A percentile compares a stretch with the other conserved stretches of the same genome.
Evolutionary conservation across 2,329 filamentous ascomycete species (phyloP).

Genomic region (Aspergillus melleus): DNA sequence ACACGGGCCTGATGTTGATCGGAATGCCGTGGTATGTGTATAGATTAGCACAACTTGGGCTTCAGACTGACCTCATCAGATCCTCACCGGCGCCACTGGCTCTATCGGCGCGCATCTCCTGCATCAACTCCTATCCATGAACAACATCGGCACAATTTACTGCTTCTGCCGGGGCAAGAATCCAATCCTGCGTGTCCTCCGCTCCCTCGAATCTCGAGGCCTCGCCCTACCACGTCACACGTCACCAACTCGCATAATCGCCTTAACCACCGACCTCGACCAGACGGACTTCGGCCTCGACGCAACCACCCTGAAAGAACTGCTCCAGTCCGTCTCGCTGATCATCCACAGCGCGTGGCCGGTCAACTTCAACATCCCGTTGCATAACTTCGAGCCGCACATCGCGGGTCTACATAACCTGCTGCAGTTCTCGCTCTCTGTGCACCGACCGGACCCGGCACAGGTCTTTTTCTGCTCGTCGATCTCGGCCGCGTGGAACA

Average conservation of each 20-base stretch:
- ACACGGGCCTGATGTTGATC: background rate
- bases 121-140: constrained; percentile 36
- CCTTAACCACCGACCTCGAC: background rate
- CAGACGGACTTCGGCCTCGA: background rate
- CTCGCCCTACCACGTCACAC: background rate
- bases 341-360: constrained; percentile 23
- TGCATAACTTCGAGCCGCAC: constrained; percentile 46
- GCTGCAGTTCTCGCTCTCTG: background rate
- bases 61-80: constrained; percentile 10
- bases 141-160: background rate
- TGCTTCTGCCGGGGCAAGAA: background rate
- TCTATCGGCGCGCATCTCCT: constrained; percentile 64
- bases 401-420: constrained; percentile 51
- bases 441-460: background rate
- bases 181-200: background rate
- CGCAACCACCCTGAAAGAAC: background rate
- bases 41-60: no score
- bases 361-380: constrained; percentile 47
- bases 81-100: constrained; percentile 66
- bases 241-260: background rate
- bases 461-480: constrained; percentile 5
- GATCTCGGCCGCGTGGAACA: background rate
- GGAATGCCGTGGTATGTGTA: constrained; percentile 18
- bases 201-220: background rate
- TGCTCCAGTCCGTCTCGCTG: constrained; percentile 11